Evolutionary conservation across 2,329 filamentous ascomycete species (phyloP).

Genomic region (Gnomoniopsis smithogilvyi): DNA sequence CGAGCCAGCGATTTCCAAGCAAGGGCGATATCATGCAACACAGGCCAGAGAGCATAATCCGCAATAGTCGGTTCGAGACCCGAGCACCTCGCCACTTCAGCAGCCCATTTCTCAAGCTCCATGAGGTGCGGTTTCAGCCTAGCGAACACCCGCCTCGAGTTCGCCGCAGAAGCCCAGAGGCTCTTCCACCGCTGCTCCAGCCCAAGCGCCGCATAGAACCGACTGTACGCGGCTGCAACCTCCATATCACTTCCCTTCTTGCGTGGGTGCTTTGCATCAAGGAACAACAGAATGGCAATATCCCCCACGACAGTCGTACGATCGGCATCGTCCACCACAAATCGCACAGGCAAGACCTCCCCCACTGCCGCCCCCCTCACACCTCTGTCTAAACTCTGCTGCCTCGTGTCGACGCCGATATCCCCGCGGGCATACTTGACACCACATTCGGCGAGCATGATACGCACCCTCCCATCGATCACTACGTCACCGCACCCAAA

Average conservation of each 20-base stretch:
- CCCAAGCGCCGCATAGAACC: conserved; percentile 39
- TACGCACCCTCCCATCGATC: conserved; percentile 45
- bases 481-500: conserved; percentile 46
- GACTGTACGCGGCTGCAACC: conserved; percentile 35
- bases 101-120: background rate
- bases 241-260: conserved; percentile 25
- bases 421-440: conserved; percentile 46
- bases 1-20: conserved; percentile 29
- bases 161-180: background rate
- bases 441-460: conserved; percentile 48
- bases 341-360: conserved; percentile 39
- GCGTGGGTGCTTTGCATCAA: conserved; percentile 51
- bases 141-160: background rate
- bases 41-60: conserved; percentile 57
- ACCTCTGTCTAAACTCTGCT: conserved; percentile 16
- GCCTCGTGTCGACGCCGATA: conserved; percentile 3
- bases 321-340: conserved; percentile 51
- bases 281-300: conserved; percentile 54
- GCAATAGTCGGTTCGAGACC: conserved; percentile 38
- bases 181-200: conserved; percentile 36
- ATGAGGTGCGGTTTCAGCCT: conserved; percentile 1
- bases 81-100: conserved; percentile 21
- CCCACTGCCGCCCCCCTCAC: conserved; percentile 16
- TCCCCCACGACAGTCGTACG: conserved; percentile 48
- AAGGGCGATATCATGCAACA: conserved; percentile 44